These are phyloP conservation scores for Eimeria mitis DNA, from an alignment of 169 alveolate genomes.

Conservation along the genomic window DNA sequence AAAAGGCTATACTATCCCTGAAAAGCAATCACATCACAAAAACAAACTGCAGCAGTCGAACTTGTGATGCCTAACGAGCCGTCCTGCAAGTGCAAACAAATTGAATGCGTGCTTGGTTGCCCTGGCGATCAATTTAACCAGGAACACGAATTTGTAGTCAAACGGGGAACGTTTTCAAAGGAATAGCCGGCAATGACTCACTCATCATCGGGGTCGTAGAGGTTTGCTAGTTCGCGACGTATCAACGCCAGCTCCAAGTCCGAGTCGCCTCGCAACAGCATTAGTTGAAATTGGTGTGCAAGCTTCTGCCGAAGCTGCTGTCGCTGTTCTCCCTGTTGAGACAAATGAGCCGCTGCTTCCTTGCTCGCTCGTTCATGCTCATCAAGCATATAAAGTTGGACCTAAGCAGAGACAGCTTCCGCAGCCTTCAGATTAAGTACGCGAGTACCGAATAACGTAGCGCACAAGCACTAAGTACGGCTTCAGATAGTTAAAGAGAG, in stretches of 20 bases:
- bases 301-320: conserved; percentile 74
- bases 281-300: conserved; percentile 56
- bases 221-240: conserved; percentile 58
- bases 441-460: background rate
- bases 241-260: conserved; percentile 64
- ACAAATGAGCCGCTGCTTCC: conserved; percentile 67
- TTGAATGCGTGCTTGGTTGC: background rate
- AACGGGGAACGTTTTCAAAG: background rate
- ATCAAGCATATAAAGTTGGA: conserved; percentile 67
- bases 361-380: conserved; percentile 75
- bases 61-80: background rate
- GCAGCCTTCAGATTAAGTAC: background rate
- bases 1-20: conserved; percentile 62
- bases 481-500: background rate
- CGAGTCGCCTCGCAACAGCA: conserved; percentile 74
- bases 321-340: conserved; percentile 73
- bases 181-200: background rate
- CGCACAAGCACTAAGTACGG: background rate
- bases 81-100: background rate
- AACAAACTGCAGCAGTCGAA: background rate
- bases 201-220: conserved; percentile 66
- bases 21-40: background rate
- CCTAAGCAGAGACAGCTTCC: background rate
- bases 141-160: background rate
- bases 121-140: background rate